Percentiles rank a stretch among this genome's conserved stretches.
These are phyloP conservation scores for Pseudisothecium myosuroides DNA, from an alignment of 225 moss, liverwort and hornwort species.

Conservation along the genomic window DNA sequence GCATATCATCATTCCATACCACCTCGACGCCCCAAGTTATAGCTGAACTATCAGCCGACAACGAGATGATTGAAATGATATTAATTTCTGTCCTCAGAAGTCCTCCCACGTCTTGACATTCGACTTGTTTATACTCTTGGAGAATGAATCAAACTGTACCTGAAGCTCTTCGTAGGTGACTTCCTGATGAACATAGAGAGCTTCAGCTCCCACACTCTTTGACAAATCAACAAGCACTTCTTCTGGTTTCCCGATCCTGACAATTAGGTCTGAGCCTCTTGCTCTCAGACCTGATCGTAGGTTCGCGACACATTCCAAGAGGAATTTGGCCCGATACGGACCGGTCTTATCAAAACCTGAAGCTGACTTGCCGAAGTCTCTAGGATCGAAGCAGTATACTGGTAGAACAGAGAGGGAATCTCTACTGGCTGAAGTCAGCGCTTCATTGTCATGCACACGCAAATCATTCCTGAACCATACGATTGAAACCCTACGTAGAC, in stretches of 20 bases:
- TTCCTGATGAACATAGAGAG: constrained; percentile 89
- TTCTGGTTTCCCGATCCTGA: constrained; percentile 86
- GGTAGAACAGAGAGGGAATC: constrained; percentile 80
- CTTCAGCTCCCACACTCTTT: constrained; percentile 75
- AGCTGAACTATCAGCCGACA: neutral
- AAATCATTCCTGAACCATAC: constrained; percentile 98
- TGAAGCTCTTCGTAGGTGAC: constrained; percentile 84
- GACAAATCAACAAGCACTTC: constrained; percentile 68
- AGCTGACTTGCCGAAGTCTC: constrained; percentile 93
- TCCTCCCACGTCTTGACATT: neutral
- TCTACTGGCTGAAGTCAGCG: constrained; percentile 64
- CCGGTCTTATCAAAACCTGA: constrained; percentile 99
- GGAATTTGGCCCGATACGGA: constrained; percentile 85
- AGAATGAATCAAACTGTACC: constrained; percentile 9
- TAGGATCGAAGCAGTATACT: constrained; percentile 94
- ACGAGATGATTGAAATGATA: neutral
- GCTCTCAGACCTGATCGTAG: constrained; percentile 70
- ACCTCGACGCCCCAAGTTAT: neutral
- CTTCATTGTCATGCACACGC: constrained; percentile 97
- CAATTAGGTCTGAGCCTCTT: constrained; percentile 82
- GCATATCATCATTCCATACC: neutral
- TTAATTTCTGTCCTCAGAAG: neutral
- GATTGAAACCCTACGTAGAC: constrained; percentile 59
- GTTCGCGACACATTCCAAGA: constrained; percentile 75
- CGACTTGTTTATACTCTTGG: neutral